Conservation (phyloP, 2,329 filamentous ascomycete genomes). For the Colletotrichum sublineola region DNA sequence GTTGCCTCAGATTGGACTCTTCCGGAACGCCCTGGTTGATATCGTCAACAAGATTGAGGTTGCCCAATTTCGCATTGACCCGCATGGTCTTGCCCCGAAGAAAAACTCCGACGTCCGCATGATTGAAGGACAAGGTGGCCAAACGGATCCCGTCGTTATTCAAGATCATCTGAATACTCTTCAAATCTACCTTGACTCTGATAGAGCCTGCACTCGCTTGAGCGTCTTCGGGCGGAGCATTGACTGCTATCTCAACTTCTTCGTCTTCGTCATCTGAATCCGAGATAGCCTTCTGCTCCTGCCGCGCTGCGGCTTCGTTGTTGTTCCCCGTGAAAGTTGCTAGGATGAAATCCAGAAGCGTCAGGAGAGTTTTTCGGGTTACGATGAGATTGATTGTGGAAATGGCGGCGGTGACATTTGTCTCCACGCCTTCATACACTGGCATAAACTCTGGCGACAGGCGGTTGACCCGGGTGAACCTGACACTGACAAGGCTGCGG, state of each 20-base stretch:
- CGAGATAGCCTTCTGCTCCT: conserved; percentile 54
- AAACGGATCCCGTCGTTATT: conserved; percentile 98
- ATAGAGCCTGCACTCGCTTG: conserved; percentile 76
- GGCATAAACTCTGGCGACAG: conserved; percentile 94
- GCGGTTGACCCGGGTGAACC: conserved; percentile 89
- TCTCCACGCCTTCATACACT: conserved; percentile 92
- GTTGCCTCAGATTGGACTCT: conserved; percentile 83
- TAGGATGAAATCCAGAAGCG: conserved; percentile 92
- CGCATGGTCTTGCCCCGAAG: conserved; percentile 88
- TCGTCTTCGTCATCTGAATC: conserved; percentile 54
- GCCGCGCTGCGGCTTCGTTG: conserved; percentile 50
- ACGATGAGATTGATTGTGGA: conserved; percentile 98
- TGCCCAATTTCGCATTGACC: conserved; percentile 87
- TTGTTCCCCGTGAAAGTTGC: conserved; percentile 84
- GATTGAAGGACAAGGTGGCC: conserved; percentile 91
- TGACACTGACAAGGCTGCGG: conserved; percentile 87
- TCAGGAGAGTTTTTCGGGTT: conserved; percentile 91
- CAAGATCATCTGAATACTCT: conserved; percentile 92
- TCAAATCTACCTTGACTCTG: conserved; percentile 91
- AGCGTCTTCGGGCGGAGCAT: conserved; percentile 27
- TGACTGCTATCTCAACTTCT: conserved; percentile 44
- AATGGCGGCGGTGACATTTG: conserved; percentile 89
- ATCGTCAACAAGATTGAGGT: conserved; percentile 91
- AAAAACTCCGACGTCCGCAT: conserved; percentile 92
- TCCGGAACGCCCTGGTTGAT: conserved; percentile 90